Evolutionary conservation across 768 basidiomycete species (phyloP).

Genomic region (Suillus tomentosus): DNA sequence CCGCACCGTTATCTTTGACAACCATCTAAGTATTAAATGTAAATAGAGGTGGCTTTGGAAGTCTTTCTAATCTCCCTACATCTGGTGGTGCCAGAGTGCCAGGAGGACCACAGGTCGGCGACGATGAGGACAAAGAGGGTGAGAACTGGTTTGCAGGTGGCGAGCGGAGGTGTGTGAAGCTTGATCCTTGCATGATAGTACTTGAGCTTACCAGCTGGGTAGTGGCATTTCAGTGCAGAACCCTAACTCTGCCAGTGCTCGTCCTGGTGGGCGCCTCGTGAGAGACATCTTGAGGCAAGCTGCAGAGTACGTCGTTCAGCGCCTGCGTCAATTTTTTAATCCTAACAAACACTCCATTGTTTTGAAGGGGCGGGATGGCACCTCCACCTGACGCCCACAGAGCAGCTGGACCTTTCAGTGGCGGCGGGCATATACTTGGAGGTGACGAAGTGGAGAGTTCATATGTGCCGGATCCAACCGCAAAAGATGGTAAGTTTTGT

Average conservation of each 20-base stretch:
- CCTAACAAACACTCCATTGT: not conserved
- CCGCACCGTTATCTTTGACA: not conserved
- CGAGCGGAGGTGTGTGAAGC: slow-evolving; percentile 69
- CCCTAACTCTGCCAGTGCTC: slow-evolving; percentile 51
- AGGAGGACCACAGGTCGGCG: slow-evolving; percentile 38
- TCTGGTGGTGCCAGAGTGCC: slow-evolving; percentile 21
- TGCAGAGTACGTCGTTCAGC: slow-evolving; percentile 57
- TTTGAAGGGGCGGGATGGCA: slow-evolving; percentile 2
- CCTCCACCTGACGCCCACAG: slow-evolving; percentile 28
- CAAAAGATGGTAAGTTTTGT: slow-evolving; percentile 28
- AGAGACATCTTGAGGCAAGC: slow-evolving; percentile 79
- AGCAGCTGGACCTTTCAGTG: slow-evolving; percentile 47
- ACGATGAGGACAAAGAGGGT: slow-evolving; percentile 49
- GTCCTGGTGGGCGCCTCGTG: slow-evolving; percentile 62
- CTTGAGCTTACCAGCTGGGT: slow-evolving; percentile 6
- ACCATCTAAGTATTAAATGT: not conserved
- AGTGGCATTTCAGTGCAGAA: slow-evolving; percentile 91
- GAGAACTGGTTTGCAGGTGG: slow-evolving; percentile 94
- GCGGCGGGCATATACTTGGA: slow-evolving; percentile 83
- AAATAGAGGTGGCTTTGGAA: slow-evolving; percentile 33
- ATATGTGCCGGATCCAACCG: slow-evolving; percentile 74
- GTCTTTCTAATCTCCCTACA: slow-evolving; percentile 35
- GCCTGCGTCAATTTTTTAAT: not conserved
- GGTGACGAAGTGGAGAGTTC: slow-evolving; percentile 85
- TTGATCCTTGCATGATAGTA: not conserved